Conservation (phyloP, 345 rosid genomes). For the Xanthoceras sorbifolium region DNA sequence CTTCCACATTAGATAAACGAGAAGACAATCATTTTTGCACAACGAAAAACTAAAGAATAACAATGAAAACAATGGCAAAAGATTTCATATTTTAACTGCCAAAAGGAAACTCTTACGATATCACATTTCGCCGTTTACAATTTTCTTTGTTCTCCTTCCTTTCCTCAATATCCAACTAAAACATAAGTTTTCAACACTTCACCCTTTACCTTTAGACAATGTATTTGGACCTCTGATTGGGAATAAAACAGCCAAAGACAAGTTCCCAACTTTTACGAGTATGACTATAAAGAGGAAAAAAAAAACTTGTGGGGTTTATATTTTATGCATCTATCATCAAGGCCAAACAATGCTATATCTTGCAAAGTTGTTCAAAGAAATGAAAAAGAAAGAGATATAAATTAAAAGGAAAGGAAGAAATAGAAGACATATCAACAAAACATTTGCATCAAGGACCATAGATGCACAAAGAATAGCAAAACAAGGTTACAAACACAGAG, state of each 20-base stretch:
- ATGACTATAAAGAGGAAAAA: neutral
- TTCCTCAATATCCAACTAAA: neutral
- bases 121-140: too few relatives aligned
- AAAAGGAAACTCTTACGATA: too few relatives aligned
- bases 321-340: neutral
- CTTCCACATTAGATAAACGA: neutral
- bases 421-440: too few relatives aligned
- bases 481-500: neutral
- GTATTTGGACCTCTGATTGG: neutral
- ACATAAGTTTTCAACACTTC: neutral
- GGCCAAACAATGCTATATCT: neutral
- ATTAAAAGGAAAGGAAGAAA: neutral
- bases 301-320: neutral
- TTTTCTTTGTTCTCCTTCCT: too few relatives aligned
- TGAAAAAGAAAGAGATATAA: too few relatives aligned
- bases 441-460: neutral
- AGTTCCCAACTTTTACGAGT: neutral
- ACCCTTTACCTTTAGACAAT: neutral
- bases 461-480: neutral
- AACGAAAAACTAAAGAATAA: neutral
- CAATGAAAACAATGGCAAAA: neutral
- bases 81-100: too few relatives aligned
- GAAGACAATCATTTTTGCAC: neutral
- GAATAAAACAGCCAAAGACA: neutral
- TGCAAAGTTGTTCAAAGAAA: too few relatives aligned